These are phyloP conservation scores for Leccinum boreale DNA, from an alignment of 768 basidiomycete species.

Conservation along the genomic window DNA sequence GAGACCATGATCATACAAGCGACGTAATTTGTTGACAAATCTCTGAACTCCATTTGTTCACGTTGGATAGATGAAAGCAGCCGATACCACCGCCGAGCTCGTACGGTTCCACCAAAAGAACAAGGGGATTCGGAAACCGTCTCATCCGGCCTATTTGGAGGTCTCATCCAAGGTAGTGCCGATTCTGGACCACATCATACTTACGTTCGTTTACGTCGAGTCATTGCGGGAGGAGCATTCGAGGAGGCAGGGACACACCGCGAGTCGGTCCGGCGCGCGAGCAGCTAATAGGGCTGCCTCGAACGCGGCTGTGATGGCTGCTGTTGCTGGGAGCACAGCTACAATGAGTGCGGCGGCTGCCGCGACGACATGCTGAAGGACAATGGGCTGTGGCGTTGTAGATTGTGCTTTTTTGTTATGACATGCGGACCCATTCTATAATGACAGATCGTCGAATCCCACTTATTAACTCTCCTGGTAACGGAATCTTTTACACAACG, in stretches of 20 bases:
- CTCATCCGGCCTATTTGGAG: constrained; percentile 24
- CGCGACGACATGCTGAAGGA: background rate
- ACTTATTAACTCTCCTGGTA: background rate
- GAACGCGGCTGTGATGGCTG: too few species aligned
- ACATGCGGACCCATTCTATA: background rate
- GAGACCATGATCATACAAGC: background rate
- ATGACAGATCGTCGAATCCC: background rate
- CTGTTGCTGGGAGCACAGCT: too few species aligned
- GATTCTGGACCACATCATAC: constrained; percentile 26
- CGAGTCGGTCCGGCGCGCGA: background rate
- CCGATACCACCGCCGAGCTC: constrained; percentile 12
- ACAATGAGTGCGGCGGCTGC: too few species aligned
- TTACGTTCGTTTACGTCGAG: constrained; percentile 26
- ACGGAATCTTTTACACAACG: background rate
- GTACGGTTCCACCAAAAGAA: constrained; percentile 27
- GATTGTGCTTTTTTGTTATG: background rate
- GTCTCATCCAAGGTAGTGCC: constrained; percentile 13
- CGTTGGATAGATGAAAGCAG: constrained; percentile 17
- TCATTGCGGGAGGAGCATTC: constrained; percentile 12
- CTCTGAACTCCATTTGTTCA: background rate
- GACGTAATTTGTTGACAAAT: background rate
- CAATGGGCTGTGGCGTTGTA: background rate
- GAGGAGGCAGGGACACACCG: background rate
- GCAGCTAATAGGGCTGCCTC: background rate
- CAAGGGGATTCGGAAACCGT: constrained; percentile 13